phyloP scores from a whole-genome alignment of 495 filamentous ascomycete genomes.

The Pyrenopolyporus hunteri region DNA sequence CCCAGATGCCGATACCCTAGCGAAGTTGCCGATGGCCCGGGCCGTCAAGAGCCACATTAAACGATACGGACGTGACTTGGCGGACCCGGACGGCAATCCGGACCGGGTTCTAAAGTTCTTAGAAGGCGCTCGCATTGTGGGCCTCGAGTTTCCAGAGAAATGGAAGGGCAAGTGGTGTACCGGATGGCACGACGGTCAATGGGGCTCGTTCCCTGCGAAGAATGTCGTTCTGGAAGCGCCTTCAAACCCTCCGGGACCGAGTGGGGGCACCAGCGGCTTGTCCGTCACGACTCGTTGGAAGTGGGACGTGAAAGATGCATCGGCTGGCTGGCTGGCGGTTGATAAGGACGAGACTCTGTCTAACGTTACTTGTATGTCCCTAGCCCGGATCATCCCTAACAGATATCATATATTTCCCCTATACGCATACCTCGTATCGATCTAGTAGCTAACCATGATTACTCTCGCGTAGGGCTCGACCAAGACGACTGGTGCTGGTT shows the following conservation, averaged over 20 bases:
- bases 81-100: slow-evolving; percentile 45
- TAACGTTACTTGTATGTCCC: slow-evolving; percentile 45
- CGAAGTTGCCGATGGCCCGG: slow-evolving; percentile 41
- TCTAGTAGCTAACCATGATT: not conserved
- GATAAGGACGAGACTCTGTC: slow-evolving; percentile 51
- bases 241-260: slow-evolving; percentile 15
- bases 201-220: slow-evolving; percentile 50
- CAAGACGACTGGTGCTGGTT: slow-evolving; percentile 56
- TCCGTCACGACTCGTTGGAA: slow-evolving; percentile 52
- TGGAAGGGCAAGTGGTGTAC: slow-evolving; percentile 54
- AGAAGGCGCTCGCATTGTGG: slow-evolving; percentile 51
- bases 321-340: slow-evolving; percentile 48
- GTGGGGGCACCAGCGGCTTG: slow-evolving; percentile 31
- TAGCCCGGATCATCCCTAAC: not conserved
- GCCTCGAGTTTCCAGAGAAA: slow-evolving; percentile 52
- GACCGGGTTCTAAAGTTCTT: slow-evolving; percentile 51
- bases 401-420: not conserved
- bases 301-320: slow-evolving; percentile 38
- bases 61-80: slow-evolving; percentile 37
- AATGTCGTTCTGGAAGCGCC: slow-evolving; percentile 46
- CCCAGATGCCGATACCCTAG: slow-evolving; percentile 40
- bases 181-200: slow-evolving; percentile 53
- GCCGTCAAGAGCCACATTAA: slow-evolving; percentile 45
- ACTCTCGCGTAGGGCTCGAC: slow-evolving; percentile 34
- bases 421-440: too few species aligned